A percentile compares a stretch with the other conserved stretches of the same genome.
phyloP scores from a whole-genome alignment of 75 land plant genomes.

The Sequoiadendron giganteum region DNA sequence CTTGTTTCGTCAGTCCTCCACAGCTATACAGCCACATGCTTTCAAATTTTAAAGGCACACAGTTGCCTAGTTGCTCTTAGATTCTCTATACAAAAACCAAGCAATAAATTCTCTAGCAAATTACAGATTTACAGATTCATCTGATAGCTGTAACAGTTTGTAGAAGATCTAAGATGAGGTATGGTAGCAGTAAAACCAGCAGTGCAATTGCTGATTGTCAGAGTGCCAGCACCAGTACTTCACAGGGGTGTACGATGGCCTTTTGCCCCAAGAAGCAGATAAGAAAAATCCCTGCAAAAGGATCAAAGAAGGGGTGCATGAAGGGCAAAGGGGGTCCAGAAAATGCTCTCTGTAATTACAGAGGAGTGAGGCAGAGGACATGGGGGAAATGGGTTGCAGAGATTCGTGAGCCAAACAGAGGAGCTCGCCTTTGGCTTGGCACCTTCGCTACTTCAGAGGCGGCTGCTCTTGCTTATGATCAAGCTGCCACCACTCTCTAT shows the following conservation, averaged over 20 bases:
- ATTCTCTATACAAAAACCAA: too few species aligned
- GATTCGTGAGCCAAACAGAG: slow-evolving; percentile 65
- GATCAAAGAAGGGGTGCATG: slow-evolving; percentile 81
- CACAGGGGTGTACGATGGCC: not conserved
- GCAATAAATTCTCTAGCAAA: not conserved
- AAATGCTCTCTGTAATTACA: slow-evolving; percentile 49
- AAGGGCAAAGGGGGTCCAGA: slow-evolving; percentile 83
- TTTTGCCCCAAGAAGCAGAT: slow-evolving; percentile 8
- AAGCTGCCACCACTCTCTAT: slow-evolving; percentile 47
- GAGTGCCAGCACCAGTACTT: not conserved
- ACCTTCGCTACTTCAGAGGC: slow-evolving; percentile 52
- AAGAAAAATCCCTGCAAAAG: slow-evolving; percentile 17
- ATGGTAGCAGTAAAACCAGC: not conserved
- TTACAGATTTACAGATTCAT: not conserved
- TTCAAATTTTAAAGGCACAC: not conserved
- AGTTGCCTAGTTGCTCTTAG: too few species aligned
- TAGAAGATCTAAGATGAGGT: not conserved
- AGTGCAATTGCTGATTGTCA: not conserved
- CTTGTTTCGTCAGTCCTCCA: not conserved
- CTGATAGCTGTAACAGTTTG: not conserved
- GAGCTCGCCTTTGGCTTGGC: slow-evolving; percentile 64
- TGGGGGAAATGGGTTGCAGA: slow-evolving; percentile 82
- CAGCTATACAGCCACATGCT: not conserved
- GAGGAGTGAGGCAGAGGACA: slow-evolving; percentile 63
- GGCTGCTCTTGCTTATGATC: slow-evolving; percentile 62